Evolutionary conservation across 768 basidiomycete genomes (phyloP), one percentile per base, ranked within the genome.

Genomic region (Leucocoprinus sp.): DNA sequence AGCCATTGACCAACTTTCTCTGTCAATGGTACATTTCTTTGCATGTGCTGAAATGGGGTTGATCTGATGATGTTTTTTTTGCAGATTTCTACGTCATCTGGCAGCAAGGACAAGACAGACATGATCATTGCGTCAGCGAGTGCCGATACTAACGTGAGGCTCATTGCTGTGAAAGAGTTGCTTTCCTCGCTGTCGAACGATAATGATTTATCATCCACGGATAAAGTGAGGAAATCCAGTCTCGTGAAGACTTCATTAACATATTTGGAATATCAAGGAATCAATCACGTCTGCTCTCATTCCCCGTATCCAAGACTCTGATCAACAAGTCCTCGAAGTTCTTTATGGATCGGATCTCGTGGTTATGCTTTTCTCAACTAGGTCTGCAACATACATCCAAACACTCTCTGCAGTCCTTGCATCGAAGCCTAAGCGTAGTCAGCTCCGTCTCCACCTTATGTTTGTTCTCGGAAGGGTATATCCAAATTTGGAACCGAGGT

Each of bases 271-370:
- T 28, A 6, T 59, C 19, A 37, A 83, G 83, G 66, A 72, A 47
- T 71, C 81, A 2, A 62, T 84, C 15, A 69, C 68, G n/a, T 70
- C 75, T 2, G 80, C 84, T 0, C 64, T 97, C 4, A 58, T 83
- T 23, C 74, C 80, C 11, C 79, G 88, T 1, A 63, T 89, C 3
- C 72, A 80, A 40, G 92, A 95, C 53, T 68, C 72, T 5, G 71
- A 79, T 22, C 49, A 64, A 1, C 55, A 63, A 2, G 84, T 96
- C 21, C 60, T 93, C 9, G 70, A 82, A 36, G 75, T 72, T 0
- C 66, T 96, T 7, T 93, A 93, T 61, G 66, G 66, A 1, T 68
- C 79, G 0, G 57, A 64, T 4, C 35, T 61, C 2, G 60, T 85
- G 35, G 61, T 76, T 2, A 69, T 76, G 1, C 40, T 74, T 38